phyloP scores from a whole-genome alignment of 164 flowering plant species.

The Umbellularia californica region DNA sequence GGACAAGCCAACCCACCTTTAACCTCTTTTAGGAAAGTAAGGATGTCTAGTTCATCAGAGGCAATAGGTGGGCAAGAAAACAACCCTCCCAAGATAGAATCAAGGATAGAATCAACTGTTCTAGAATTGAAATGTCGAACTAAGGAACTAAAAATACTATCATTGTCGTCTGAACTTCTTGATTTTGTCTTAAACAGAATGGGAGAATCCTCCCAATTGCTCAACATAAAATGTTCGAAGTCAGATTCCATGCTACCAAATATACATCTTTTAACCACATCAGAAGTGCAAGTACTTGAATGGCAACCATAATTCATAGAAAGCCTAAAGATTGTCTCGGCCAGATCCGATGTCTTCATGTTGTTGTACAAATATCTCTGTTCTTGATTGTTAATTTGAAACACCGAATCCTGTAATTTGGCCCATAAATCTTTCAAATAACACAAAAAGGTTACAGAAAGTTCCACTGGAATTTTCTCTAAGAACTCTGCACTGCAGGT shows the following conservation, averaged over 20 bases:
- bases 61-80: constrained; percentile 67
- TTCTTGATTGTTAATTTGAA: constrained; percentile 6
- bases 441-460: constrained; percentile 23
- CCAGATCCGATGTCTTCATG: constrained; percentile 31
- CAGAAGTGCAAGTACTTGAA: constrained; percentile 12
- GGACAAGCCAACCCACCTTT: constrained; percentile 48
- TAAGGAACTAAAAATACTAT: constrained; percentile 32
- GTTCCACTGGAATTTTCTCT: constrained; percentile 33
- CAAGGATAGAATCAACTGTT: constrained; percentile 27
- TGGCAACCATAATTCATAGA: constrained; percentile 25
- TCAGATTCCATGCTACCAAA: constrained; percentile 31
- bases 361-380: constrained; percentile 15
- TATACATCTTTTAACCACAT: constrained; percentile 27
- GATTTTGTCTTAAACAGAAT: constrained; percentile 26
- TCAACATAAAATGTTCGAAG: constrained; percentile 41
- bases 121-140: constrained; percentile 20
- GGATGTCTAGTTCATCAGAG: constrained; percentile 60
- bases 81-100: constrained; percentile 34
- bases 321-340: constrained; percentile 72
- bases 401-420: constrained; percentile 16
- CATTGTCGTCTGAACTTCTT: constrained; percentile 14
- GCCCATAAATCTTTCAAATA: constrained; percentile 43
- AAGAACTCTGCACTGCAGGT: constrained; percentile 39
- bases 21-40: constrained; percentile 44
- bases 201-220: constrained; percentile 59